These are phyloP conservation scores for Corylus americana DNA, from an alignment of 306 rosid genomes.

Conservation along the genomic window DNA sequence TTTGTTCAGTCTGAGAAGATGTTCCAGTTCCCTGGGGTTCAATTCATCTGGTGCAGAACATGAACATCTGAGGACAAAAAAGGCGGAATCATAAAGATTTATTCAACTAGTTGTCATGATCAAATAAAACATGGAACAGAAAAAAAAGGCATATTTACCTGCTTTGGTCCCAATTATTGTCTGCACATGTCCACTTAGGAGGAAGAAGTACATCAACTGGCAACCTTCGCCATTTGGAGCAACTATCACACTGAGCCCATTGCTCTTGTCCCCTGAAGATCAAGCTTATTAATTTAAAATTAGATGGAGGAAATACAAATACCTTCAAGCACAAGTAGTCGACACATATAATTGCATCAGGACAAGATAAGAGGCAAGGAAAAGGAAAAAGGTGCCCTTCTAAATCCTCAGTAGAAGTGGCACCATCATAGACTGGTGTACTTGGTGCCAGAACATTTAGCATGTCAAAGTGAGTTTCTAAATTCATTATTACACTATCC, in stretches of 20 bases:
- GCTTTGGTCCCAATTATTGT: conserved; percentile 86
- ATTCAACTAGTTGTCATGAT: conserved; percentile 14
- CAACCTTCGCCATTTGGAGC: conserved; percentile 91
- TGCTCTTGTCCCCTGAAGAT: conserved; percentile 80
- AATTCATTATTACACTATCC: not conserved
- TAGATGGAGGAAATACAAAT: conserved; percentile 9
- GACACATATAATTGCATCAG: conserved; percentile 10
- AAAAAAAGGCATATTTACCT: conserved; percentile 46
- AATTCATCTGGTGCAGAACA: conserved; percentile 87
- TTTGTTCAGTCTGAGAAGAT: conserved; percentile 71
- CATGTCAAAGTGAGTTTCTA: not conserved
- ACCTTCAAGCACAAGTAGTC: not conserved
- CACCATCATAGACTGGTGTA: conserved; percentile 3
- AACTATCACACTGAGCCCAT: conserved; percentile 93
- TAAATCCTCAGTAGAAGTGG: not conserved
- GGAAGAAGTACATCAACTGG: conserved; percentile 85
- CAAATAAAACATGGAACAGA: conserved; percentile 1
- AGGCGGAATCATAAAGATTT: conserved; percentile 28
- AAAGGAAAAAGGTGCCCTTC: not conserved
- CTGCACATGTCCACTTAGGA: conserved; percentile 80
- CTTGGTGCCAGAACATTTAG: conserved; percentile 11
- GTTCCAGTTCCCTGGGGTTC: conserved; percentile 77
- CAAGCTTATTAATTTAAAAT: conserved; percentile 30
- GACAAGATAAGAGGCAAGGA: not conserved
- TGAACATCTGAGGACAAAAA: conserved; percentile 61